Percentiles rank a stretch among this genome's conserved stretches.
Conservation (phyloP, 2,329 filamentous ascomycete species). For the Karstenula rhodostoma region DNA sequence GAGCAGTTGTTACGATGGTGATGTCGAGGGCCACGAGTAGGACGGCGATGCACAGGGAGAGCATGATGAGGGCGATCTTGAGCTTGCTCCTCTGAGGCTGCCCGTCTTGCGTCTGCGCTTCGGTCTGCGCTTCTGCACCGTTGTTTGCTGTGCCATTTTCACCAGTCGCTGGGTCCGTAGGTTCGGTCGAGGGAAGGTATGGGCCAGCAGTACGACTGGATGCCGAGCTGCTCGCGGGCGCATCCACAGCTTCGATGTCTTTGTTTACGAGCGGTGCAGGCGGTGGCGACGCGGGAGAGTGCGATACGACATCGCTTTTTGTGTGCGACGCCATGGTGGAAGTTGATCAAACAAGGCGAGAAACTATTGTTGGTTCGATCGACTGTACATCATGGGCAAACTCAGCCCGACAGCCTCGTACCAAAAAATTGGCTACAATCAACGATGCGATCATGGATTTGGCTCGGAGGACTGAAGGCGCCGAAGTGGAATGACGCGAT, state of each 20-base stretch:
- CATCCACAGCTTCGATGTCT: not conserved
- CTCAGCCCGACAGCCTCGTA: slow-evolving; percentile 2
- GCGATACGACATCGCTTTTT: not conserved
- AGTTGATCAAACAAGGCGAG: not conserved
- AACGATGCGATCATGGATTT: slow-evolving; percentile 2
- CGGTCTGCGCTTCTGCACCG: slow-evolving; percentile 18
- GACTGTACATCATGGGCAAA: not conserved
- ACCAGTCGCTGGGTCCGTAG: not conserved
- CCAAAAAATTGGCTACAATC: not conserved
- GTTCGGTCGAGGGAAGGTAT: not conserved
- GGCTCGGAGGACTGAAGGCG: not conserved
- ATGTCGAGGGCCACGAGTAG: slow-evolving; percentile 69
- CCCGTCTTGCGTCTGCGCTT: slow-evolving; percentile 29
- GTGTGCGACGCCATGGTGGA: slow-evolving; percentile 5
- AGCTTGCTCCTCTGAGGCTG: slow-evolving; percentile 45
- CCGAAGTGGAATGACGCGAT: slow-evolving; percentile 12
- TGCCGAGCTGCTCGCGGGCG: slow-evolving; percentile 2
- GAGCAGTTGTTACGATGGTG: slow-evolving; percentile 68
- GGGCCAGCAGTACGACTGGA: not conserved
- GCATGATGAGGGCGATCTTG: slow-evolving; percentile 60
- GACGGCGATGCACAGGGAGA: slow-evolving; percentile 61
- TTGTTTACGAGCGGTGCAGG: slow-evolving; percentile 1
- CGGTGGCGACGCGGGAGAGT: not conserved
- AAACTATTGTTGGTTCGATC: not conserved
- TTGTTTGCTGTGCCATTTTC: slow-evolving; percentile 1